phyloP scores from a whole-genome alignment of 1,139 yeast genomes.

The Barnettozyma hawaiiensis region DNA sequence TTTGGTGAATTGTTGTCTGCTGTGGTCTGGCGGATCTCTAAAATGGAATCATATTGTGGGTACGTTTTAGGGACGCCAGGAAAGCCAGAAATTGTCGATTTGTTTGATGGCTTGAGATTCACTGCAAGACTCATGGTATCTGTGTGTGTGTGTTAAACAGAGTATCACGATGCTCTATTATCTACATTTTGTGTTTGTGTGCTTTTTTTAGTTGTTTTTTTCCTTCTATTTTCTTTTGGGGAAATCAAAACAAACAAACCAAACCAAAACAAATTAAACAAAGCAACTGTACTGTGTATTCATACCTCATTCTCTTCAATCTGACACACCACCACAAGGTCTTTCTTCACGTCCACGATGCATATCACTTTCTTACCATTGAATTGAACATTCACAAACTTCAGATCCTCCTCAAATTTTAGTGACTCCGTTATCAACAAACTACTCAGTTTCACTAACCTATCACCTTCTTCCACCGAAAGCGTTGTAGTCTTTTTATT shows the following conservation, averaged over 20 bases:
- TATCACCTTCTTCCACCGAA: background rate
- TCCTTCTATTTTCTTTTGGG: too few species aligned
- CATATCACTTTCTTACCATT: conserved; percentile 3
- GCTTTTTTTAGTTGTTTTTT: too few species aligned
- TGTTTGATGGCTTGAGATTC: conserved; percentile 40
- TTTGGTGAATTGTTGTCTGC: conserved; percentile 15
- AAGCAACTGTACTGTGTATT: too few species aligned
- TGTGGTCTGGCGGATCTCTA: conserved; percentile 27
- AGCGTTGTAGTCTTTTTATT: conserved; percentile 2
- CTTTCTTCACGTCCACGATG: conserved; percentile 6
- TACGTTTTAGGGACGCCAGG: conserved; percentile 60
- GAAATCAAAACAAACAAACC: too few species aligned
- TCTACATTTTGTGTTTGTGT: too few species aligned
- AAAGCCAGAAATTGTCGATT: conserved; percentile 50
- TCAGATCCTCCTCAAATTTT: conserved; percentile 2
- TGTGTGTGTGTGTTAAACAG: too few species aligned
- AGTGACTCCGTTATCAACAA: conserved; percentile 4
- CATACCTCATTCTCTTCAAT: conserved; percentile 1
- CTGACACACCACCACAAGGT: conserved; percentile 8
- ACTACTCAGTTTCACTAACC: background rate
- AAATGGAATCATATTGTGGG: conserved; percentile 31
- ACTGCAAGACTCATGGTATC: conserved; percentile 13
- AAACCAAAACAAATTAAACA: background rate
- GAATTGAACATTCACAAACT: conserved; percentile 9
- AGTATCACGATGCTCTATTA: too few species aligned